Percentiles rank a stretch among this genome's conserved stretches.
Evolutionary conservation across 129 eudicot species (phyloP).

Genomic region (Pittosporum tobira): DNA sequence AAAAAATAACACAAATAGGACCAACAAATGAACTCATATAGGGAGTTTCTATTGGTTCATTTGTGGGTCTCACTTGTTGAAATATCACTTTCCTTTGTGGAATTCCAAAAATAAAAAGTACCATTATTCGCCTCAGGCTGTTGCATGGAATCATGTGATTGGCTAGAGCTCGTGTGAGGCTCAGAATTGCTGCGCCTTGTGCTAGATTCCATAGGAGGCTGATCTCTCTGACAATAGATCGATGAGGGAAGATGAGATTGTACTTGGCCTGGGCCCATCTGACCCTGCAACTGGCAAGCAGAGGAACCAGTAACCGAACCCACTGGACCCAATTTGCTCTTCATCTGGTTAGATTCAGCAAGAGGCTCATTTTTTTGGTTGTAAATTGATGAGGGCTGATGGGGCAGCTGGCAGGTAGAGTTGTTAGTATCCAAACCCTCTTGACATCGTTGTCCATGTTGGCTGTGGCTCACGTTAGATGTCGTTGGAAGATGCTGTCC

Average conservation of each 20-base stretch:
- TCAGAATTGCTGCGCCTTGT: neutral
- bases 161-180: slow-evolving; percentile 5
- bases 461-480: neutral
- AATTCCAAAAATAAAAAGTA: neutral
- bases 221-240: neutral
- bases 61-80: too few species aligned
- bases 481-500: neutral
- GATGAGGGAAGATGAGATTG: neutral
- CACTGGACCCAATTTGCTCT: too few species aligned
- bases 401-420: neutral
- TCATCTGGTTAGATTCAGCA: too few species aligned
- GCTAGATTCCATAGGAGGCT: neutral
- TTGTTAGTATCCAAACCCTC: neutral
- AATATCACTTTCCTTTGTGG: too few species aligned
- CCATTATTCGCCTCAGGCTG: slow-evolving; percentile 1
- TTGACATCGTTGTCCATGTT: neutral
- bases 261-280: neutral
- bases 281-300: too few species aligned
- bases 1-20: too few species aligned
- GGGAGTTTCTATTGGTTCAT: too few species aligned
- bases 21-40: too few species aligned
- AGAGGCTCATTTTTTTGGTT: too few species aligned
- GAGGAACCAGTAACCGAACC: too few species aligned
- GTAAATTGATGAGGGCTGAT: too few species aligned
- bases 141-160: neutral